These are phyloP conservation scores for Venturia nashicola DNA, from an alignment of 2,329 filamentous ascomycete genomes.

Conservation along the genomic window DNA sequence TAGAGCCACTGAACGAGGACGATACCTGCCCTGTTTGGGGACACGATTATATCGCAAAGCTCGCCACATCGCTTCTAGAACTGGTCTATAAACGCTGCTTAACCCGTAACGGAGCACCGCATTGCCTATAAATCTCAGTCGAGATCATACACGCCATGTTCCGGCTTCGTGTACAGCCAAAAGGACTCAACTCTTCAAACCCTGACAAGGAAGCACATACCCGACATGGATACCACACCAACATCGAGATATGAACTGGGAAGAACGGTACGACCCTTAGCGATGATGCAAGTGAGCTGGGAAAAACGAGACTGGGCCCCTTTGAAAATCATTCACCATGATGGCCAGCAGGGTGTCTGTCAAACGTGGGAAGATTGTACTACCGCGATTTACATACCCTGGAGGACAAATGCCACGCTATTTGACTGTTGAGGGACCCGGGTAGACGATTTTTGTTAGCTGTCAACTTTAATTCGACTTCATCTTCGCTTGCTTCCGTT, in stretches of 20 bases:
- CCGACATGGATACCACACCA: neutral
- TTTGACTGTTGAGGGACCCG: neutral
- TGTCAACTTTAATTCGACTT: neutral
- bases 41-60: neutral
- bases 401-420: neutral
- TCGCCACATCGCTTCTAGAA: neutral
- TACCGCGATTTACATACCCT: neutral
- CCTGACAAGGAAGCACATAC: neutral
- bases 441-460: neutral
- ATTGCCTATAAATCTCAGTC: neutral
- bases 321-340: neutral
- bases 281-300: neutral
- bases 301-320: neutral
- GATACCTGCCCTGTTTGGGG: neutral
- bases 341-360: neutral
- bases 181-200: neutral
- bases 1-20: neutral
- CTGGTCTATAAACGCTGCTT: neutral
- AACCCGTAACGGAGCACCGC: neutral
- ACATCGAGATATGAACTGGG: neutral
- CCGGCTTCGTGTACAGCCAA: neutral
- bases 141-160: neutral
- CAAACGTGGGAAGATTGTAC: neutral
- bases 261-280: neutral
- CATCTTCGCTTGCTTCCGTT: neutral